Evolutionary conservation across 306 rosid species (phyloP).

Genomic region (Castanospermum australe): DNA sequence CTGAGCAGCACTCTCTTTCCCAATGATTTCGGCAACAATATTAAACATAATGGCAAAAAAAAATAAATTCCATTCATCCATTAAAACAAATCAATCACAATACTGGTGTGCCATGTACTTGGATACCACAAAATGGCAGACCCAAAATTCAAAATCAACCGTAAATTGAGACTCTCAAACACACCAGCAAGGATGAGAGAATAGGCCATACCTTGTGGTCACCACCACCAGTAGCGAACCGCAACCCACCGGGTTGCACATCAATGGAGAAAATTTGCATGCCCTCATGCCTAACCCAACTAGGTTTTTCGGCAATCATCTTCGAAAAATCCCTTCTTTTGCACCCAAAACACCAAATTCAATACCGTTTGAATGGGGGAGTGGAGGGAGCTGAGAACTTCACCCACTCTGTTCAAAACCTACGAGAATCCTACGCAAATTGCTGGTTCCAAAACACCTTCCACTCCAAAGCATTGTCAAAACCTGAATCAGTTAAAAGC

Average conservation of each 20-base stretch:
- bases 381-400: slow-evolving; percentile 16
- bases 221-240: slow-evolving; percentile 98
- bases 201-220: slow-evolving; percentile 78
- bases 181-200: background rate
- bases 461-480: slow-evolving; percentile 11
- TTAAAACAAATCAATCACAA: background rate
- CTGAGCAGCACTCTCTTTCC: background rate
- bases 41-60: background rate
- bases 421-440: slow-evolving; percentile 21
- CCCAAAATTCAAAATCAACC: slow-evolving; percentile 11
- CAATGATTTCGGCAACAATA: background rate
- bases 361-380: slow-evolving; percentile 11
- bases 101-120: background rate
- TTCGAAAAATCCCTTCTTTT: slow-evolving; percentile 22
- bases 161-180: slow-evolving; percentile 8
- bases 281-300: slow-evolving; percentile 95
- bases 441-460: slow-evolving; percentile 3
- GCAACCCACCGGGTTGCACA: slow-evolving; percentile 91
- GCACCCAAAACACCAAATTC: slow-evolving; percentile 16
- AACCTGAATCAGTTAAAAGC: slow-evolving; percentile 23
- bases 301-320: slow-evolving; percentile 96
- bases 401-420: slow-evolving; percentile 25
- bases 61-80: background rate
- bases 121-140: background rate
- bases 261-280: slow-evolving; percentile 98